Evolutionary conservation across 345 rosid species (phyloP).

Genomic region (Populus simonii): DNA sequence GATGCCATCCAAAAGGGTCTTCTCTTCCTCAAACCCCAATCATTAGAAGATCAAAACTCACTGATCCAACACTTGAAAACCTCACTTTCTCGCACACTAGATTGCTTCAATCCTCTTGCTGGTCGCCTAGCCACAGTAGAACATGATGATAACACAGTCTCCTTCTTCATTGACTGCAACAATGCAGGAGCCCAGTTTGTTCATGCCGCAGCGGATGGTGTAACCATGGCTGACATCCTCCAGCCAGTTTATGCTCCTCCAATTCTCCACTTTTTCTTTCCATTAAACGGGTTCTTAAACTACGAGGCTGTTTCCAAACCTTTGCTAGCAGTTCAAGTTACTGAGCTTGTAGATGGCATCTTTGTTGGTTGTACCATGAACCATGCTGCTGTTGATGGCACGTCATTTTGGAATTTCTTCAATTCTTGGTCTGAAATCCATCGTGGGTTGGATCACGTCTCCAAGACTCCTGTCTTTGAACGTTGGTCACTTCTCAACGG

Average conservation of each 20-base stretch:
- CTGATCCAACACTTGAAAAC: slow-evolving; percentile 9
- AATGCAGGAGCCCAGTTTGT: slow-evolving; percentile 28
- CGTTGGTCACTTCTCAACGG: slow-evolving; percentile 27
- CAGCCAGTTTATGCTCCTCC: slow-evolving; percentile 28
- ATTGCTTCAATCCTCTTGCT: slow-evolving; percentile 17
- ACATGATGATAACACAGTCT: slow-evolving; percentile 10
- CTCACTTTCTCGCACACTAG: slow-evolving; percentile 24
- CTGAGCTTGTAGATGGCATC: slow-evolving; percentile 43
- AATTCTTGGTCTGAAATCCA: slow-evolving; percentile 24
- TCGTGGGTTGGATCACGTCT: slow-evolving; percentile 6
- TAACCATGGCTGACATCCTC: slow-evolving; percentile 26
- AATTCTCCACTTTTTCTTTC: slow-evolving; percentile 36
- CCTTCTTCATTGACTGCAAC: slow-evolving; percentile 30
- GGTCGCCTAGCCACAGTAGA: slow-evolving; percentile 26
- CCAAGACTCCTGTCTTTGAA: slow-evolving; percentile 21
- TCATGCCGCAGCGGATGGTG: slow-evolving; percentile 30
- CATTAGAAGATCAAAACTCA: not conserved
- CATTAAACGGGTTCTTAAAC: slow-evolving; percentile 35
- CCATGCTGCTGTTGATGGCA: slow-evolving; percentile 14
- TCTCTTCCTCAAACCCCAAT: slow-evolving; percentile 20
- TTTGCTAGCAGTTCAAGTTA: slow-evolving; percentile 44
- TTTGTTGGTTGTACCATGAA: slow-evolving; percentile 25
- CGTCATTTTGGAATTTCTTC: slow-evolving; percentile 26
- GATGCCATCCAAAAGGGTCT: slow-evolving; percentile 16
- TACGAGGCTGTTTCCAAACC: slow-evolving; percentile 32